A percentile compares a stretch with the other conserved stretches of the same genome.
Evolutionary conservation across 1,284 basidiomycete species (phyloP).

Genomic region (Schizophyllum amplum): DNA sequence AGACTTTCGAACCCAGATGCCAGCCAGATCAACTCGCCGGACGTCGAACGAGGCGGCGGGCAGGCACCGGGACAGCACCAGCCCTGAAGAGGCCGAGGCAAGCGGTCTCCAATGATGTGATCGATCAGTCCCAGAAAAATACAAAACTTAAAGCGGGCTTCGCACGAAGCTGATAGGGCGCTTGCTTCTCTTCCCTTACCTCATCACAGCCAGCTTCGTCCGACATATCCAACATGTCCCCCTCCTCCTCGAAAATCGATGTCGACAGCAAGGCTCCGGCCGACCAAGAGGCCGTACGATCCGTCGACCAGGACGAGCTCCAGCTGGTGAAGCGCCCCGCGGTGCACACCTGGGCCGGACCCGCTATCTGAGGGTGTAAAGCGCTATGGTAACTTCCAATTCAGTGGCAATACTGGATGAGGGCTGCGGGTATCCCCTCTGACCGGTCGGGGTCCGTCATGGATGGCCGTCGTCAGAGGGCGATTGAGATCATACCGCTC

Average conservation of each 20-base stretch:
- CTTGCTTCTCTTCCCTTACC: neutral
- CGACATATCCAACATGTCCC: neutral
- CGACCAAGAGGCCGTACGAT: slow-evolving; percentile 11
- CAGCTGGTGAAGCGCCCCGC: slow-evolving; percentile 25
- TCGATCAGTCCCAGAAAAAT: neutral
- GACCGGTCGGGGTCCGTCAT: slow-evolving; percentile 17
- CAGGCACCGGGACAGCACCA: neutral
- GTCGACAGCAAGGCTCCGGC: neutral
- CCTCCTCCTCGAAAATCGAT: neutral
- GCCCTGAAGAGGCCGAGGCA: neutral
- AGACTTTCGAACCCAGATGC: neutral
- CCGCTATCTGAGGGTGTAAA: slow-evolving; percentile 24
- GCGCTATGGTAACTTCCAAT: slow-evolving; percentile 58
- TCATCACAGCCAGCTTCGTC: neutral
- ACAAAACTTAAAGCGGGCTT: too few species aligned
- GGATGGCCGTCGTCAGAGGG: slow-evolving; percentile 27
- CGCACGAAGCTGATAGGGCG: neutral
- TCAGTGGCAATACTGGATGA: slow-evolving; percentile 54
- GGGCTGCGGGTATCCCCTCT: slow-evolving; percentile 82
- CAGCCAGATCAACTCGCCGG: neutral
- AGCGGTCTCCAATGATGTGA: neutral
- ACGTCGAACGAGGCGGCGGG: neutral
- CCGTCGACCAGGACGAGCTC: slow-evolving; percentile 23
- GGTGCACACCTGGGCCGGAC: slow-evolving; percentile 17
- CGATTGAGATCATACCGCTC: slow-evolving; percentile 92